Evolutionary conservation across 176 grass and related monocot genomes (phyloP).

Genomic region (Urochloa ruziziensis): DNA sequence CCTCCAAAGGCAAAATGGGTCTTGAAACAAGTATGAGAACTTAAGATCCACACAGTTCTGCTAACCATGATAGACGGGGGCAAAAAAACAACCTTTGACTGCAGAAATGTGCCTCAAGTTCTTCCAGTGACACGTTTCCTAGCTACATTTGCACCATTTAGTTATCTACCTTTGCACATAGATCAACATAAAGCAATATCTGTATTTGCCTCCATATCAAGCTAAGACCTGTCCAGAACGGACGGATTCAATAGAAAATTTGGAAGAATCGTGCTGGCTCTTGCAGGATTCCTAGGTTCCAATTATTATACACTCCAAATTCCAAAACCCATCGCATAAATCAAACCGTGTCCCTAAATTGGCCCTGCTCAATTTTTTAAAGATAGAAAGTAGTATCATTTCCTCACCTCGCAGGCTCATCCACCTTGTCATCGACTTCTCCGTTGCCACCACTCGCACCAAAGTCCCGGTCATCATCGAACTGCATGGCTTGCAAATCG

Average conservation of each 20-base stretch:
- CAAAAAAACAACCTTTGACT: neutral
- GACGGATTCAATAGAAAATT: neutral
- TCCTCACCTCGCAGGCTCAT: constrained; percentile 56
- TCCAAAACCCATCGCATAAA: neutral
- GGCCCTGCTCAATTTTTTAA: neutral
- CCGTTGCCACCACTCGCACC: constrained; percentile 3
- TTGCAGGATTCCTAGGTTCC: neutral
- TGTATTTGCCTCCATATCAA: neutral
- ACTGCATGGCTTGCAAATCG: constrained; percentile 43
- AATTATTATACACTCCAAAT: neutral
- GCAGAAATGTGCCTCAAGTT: neutral
- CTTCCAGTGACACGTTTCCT: neutral
- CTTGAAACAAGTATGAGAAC: neutral
- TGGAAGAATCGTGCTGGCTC: neutral
- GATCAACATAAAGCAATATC: neutral
- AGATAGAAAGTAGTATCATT: neutral
- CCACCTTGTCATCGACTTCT: constrained; percentile 41
- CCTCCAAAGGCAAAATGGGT: neutral
- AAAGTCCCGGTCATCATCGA: constrained; percentile 38
- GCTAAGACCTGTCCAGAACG: neutral
- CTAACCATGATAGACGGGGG: neutral
- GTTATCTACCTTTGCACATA: neutral
- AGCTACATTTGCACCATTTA: neutral
- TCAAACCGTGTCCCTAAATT: neutral
- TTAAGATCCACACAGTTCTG: neutral